A percentile compares a stretch with the other conserved stretches of the same genome.
phyloP scores from a whole-genome alignment of 2,329 filamentous ascomycete genomes.

The Fusarium dimerum region DNA sequence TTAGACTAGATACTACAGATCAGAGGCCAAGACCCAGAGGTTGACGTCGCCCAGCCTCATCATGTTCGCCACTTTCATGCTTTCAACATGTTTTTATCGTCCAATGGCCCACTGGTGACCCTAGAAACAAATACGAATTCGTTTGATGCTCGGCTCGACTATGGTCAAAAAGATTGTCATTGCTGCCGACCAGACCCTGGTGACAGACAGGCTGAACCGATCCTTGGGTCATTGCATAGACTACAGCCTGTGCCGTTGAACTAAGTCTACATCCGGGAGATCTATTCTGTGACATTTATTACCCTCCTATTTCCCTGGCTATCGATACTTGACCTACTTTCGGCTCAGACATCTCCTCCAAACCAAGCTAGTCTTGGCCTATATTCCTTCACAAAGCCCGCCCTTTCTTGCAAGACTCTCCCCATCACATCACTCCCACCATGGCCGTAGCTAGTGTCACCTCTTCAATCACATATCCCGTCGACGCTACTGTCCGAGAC shows the following conservation, averaged over 20 bases:
- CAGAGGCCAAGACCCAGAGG: too few relatives aligned
- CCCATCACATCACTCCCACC: not conserved
- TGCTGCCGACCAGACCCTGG: not conserved
- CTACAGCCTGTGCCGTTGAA: too few relatives aligned
- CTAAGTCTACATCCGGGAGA: too few relatives aligned
- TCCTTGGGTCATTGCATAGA: too few relatives aligned
- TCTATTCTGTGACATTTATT: conserved; percentile 3
- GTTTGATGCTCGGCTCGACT: too few relatives aligned
- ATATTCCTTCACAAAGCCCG: not conserved
- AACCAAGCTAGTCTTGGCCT: not conserved
- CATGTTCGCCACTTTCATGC: too few relatives aligned
- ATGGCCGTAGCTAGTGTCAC: conserved; percentile 11
- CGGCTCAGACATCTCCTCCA: not conserved
- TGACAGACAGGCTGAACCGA: not conserved
- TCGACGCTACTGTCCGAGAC: not conserved
- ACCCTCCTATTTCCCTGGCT: conserved; percentile 1
- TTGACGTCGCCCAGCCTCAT: too few relatives aligned
- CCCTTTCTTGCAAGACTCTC: too few relatives aligned
- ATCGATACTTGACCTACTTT: not conserved
- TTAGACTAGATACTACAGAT: too few relatives aligned
- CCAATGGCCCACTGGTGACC: too few relatives aligned
- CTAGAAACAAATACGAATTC: too few relatives aligned
- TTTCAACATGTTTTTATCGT: too few relatives aligned
- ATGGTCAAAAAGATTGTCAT: not conserved
- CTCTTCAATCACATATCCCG: not conserved